Evolutionary conservation across 306 rosid genomes (phyloP), one percentile per base, ranked within the genome.

Genomic region (Trifolium repens): DNA sequence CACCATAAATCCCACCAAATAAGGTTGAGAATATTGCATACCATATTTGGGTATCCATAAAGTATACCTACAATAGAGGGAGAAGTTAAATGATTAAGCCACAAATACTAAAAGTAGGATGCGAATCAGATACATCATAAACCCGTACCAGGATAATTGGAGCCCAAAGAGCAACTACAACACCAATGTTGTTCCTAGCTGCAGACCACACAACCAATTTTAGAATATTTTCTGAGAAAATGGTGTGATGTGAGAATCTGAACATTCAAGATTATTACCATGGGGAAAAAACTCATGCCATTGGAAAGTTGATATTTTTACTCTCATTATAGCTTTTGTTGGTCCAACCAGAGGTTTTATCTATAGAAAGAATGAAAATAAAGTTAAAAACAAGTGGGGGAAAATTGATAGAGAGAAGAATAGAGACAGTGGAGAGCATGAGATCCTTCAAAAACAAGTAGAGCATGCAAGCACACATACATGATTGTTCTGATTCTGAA

Each of bases 201-300:
- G 94, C 89, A 85, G 65, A 84, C 68, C 68, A 59, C 53, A 83
- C 54, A 79, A 73, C 12, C 43, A 77, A 61, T 61, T 35, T 55
- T 54, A 46, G 42, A 66, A 67, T n/a, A 40, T 24, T 74, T 57
- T 71, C 43, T 26, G 27, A 71, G 61, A 78, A 62, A 73, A 83
- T 19, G 2, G 19, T 73, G 44, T 39, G 60, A 69, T 17, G 79
- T 19, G 53, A 67, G 52, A 85, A 59, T 49, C 71, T 11, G 1
- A 58, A 37, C 15, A 44, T 74, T 65, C 71, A 73, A 62, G 71
- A 69, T 42, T 55, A 75, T 44, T 85, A 94, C 99, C 99, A 30
- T 85, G 93, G 63, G 99, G 99, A 80, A 94, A 94, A 87, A 94
- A 94, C 76, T 94, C 99, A 22, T 94, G 99, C 99, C 99, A 94